Evolutionary conservation across 306 rosid species (phyloP), one percentile per base, ranked within the genome.

Genomic region (Phaseolus lunatus): DNA sequence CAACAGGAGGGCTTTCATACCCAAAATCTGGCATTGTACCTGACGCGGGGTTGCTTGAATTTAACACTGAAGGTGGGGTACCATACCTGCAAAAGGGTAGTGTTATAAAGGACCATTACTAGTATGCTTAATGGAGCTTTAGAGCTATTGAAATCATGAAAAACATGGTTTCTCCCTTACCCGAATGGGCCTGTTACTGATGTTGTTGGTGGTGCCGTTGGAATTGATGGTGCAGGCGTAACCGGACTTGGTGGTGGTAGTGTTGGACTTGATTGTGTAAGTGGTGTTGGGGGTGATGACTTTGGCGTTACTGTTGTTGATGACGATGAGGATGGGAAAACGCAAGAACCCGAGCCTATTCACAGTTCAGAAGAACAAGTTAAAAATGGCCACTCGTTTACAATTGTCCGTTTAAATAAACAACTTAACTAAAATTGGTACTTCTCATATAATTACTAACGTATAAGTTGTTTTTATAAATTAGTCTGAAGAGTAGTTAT

Each of bases 321-420:
- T 1, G 85, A 48, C 1, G 88, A 78, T 1, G 93, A 82, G 72
- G 93, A 84, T 71, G 83, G 81, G 44, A 77, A 88, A 45, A 84
- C 65, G 83, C 97, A 92, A 22, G 97, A 90, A 35, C 97, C 93
- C 0, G 87, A 39, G 72, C 93, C 97, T 92, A 81, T 54, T 72
- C 24, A 80, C 44, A 45, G 56, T 75, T 77, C 57, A 67, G 7
- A 64, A 81, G 56, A 72, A 4, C 50, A 4, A 44, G 8, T 66
- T 48, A 61, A 70, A 53, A 39, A n/a, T 49, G 49, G 43, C 31
- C 62, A 69, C 53, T 45, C 63, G 48, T 54, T 63, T 50, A n/a
- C n/a, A n/a, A n/a, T n/a, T n/a, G n/a, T n/a, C 0, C 0, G 9
- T 48, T 48, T 48, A 31, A 31, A 5, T 31, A 31, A 50, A 50